Evolutionary conservation across 2,329 filamentous ascomycete species (phyloP).

Genomic region (Coniochaeta ligniaria): DNA sequence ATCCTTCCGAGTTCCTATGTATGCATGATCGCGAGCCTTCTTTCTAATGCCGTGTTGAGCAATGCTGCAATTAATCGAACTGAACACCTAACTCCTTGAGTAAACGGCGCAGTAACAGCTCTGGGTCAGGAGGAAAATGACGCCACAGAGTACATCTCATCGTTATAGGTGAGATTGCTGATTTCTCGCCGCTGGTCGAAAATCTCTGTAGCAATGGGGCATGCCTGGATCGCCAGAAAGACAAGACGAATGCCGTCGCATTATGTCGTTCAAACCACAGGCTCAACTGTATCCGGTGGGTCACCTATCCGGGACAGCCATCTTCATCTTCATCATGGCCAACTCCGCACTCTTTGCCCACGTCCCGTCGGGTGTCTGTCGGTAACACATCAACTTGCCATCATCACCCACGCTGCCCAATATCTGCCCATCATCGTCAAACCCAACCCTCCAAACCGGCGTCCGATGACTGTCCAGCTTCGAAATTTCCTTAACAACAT

Average conservation of each 20-base stretch:
- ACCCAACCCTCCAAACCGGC: conserved; percentile 69
- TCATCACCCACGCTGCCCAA: conserved; percentile 72
- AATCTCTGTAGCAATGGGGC: no score
- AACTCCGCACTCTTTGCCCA: conserved; percentile 57
- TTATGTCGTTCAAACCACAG: not conserved
- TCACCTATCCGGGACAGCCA: conserved; percentile 31
- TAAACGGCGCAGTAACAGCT: no score
- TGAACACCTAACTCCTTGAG: no score
- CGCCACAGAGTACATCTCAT: no score
- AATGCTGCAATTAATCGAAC: no score
- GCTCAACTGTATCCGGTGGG: not conserved
- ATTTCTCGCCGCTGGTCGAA: no score
- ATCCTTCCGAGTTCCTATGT: no score
- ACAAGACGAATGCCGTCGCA: not conserved
- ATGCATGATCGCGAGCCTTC: no score
- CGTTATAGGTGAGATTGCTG: no score
- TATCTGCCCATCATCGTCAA: conserved; percentile 63
- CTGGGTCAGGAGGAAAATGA: no score
- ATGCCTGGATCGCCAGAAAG: no score
- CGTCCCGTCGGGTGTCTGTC: conserved; percentile 48
- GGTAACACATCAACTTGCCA: conserved; percentile 56
- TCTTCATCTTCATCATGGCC: conserved; percentile 47
- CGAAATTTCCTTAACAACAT: conserved; percentile 56
- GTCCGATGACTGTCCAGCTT: conserved; percentile 60
- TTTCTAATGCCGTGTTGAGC: no score